Evolutionary conservation across 768 basidiomycete species (phyloP), one percentile per base, ranked within the genome.

Genomic region (Psilocybe azurescens): DNA sequence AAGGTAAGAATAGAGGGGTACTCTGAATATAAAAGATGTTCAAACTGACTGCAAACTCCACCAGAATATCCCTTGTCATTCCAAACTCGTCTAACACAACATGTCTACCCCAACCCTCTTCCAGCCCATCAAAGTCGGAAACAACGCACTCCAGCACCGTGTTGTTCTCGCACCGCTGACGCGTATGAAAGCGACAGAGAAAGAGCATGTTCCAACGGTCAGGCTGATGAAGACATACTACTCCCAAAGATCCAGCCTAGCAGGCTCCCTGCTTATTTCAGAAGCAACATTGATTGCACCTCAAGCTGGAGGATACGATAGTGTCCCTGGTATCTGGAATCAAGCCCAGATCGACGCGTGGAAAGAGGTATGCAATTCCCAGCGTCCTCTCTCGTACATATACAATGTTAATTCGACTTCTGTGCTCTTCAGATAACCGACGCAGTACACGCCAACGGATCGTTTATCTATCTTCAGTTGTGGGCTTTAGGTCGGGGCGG

Each of bases 241-340:
- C 65, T 58, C 72, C 1, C 86, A 86, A 67, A 79, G 86, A 1
- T 77, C 74, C 9, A 73, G 74, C 44, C 64, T 70, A 0, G 78
- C 82, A 0, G 88, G 88, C 0, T 86, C 83, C 0, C 72, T 89
- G 10, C 72, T 86, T 48, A 78, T 91, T 61, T 73, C 85, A 3
- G 88, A 90, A 71, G 88, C 79, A 0, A 86, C 87, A 2, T 74
- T 81, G 56, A 82, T 90, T 51, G 78, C 82, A 0, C 70, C 73
- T 2, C 65, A 79, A n/a, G 85, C 88, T 0, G 85, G 82, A 2
- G 88, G 86, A 2, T 77, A 73, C 50, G 53, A 61, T 1, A 71
- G 84, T 59, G 79, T 82, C 0, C 90, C 90, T 1, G 91, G 90
- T 0, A 84, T 91, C 54, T 91, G 83, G 78, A 85, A 70, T 29